phyloP scores from a whole-genome alignment of 2,329 filamentous ascomycete species.

The Calonectria pseudoturangicola region DNA sequence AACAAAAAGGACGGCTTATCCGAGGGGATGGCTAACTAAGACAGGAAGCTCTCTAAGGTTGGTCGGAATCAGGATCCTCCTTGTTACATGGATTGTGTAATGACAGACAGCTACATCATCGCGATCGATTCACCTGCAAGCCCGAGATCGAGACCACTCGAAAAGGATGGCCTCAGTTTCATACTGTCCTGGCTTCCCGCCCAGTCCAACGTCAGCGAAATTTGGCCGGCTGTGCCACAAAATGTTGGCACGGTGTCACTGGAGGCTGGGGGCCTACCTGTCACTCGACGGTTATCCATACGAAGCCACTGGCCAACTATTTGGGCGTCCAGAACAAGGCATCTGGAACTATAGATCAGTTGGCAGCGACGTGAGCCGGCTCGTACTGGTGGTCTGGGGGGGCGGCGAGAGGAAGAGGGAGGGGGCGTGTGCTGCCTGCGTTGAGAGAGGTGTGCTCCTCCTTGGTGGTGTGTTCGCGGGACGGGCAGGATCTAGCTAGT shows the following conservation, averaged over 20 bases:
- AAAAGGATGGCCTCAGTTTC: slow-evolving; percentile 32
- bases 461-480: slow-evolving; percentile 53
- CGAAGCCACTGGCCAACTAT: slow-evolving; percentile 27
- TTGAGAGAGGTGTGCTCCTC: slow-evolving; percentile 40
- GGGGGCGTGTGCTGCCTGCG: slow-evolving; percentile 43
- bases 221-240: slow-evolving; percentile 13
- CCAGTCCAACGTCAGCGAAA: slow-evolving; percentile 34
- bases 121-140: slow-evolving; percentile 50
- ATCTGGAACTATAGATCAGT: slow-evolving; percentile 33
- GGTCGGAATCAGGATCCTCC: slow-evolving; percentile 40
- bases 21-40: slow-evolving; percentile 42
- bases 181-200: slow-evolving; percentile 27
- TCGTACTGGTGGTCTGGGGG: slow-evolving; percentile 25
- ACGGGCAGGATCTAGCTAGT: slow-evolving; percentile 57
- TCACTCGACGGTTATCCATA: slow-evolving; percentile 22
- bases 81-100: slow-evolving; percentile 50
- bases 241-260: background rate
- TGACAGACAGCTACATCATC: slow-evolving; percentile 49
- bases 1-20: slow-evolving; percentile 1
- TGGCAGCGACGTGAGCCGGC: slow-evolving; percentile 32
- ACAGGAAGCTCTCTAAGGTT: slow-evolving; percentile 49
- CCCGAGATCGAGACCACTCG: slow-evolving; percentile 42
- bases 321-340: slow-evolving; percentile 34
- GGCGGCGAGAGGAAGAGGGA: background rate
- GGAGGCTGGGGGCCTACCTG: background rate